Evolutionary conservation across 2,329 filamentous ascomycete species (phyloP).

Genomic region (Cladosporium sp.): DNA sequence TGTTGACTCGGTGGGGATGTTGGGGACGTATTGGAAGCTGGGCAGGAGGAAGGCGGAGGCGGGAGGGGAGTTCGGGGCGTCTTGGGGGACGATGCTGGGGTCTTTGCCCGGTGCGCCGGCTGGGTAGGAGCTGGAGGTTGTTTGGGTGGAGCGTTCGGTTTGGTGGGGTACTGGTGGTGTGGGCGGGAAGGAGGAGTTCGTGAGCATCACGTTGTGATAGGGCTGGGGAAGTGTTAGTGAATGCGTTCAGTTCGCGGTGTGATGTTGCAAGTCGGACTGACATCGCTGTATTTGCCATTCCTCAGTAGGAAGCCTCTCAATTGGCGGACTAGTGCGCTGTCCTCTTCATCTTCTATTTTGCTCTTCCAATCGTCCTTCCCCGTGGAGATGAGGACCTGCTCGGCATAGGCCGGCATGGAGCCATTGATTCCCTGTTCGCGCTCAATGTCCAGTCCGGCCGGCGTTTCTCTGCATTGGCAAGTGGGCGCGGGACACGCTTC

Average conservation of each 20-base stretch:
- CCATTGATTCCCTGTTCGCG: conserved; percentile 65
- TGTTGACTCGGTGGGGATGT: conserved; percentile 59
- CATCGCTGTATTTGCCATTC: conserved; percentile 43
- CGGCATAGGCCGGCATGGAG: conserved; percentile 71
- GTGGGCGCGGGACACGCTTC: conserved; percentile 68
- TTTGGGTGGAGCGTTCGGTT: conserved; percentile 11
- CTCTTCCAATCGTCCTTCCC: conserved; percentile 77
- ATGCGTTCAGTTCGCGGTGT: background rate
- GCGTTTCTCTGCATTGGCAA: conserved; percentile 68
- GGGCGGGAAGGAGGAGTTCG: conserved; percentile 70
- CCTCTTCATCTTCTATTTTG: conserved; percentile 72
- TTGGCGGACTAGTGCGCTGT: conserved; percentile 58
- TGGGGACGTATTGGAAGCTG: conserved; percentile 74
- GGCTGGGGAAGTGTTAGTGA: conserved; percentile 51
- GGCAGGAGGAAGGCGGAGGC: conserved; percentile 75
- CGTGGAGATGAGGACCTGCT: conserved; percentile 81
- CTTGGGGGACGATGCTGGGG: conserved; percentile 27
- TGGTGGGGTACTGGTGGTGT: conserved; percentile 28
- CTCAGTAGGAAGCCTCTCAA: conserved; percentile 55
- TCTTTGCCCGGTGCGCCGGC: conserved; percentile 21
- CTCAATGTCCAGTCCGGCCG: conserved; percentile 69
- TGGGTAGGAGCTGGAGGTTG: conserved; percentile 18
- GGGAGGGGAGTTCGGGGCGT: conserved; percentile 21
- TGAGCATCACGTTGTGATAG: conserved; percentile 74
- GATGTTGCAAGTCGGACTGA: conserved; percentile 30